Evolutionary conservation across 345 rosid species (phyloP).

Genomic region (Physaria fendleri): DNA sequence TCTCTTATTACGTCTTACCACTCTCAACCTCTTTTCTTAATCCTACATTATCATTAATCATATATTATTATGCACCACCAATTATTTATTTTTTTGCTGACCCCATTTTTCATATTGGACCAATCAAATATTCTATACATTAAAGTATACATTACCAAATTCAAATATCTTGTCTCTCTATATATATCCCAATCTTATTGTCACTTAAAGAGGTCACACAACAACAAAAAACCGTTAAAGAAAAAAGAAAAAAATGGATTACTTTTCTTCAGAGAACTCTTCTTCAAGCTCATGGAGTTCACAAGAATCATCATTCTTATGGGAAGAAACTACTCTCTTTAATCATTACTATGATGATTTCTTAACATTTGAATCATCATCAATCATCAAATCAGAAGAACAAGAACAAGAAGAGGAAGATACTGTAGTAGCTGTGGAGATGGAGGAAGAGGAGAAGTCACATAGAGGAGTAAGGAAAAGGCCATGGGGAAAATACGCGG

Average conservation of each 20-base stretch:
- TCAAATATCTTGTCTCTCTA: constrained; percentile 4
- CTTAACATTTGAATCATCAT: constrained; percentile 21
- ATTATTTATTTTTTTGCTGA: constrained; percentile 7
- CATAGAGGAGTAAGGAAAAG: constrained; percentile 65
- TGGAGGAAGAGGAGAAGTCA: constrained; percentile 24
- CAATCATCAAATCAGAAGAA: constrained; percentile 31
- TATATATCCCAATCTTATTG: not conserved
- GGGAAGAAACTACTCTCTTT: constrained; percentile 44
- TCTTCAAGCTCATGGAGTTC: constrained; percentile 37
- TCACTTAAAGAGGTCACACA: constrained; percentile 1
- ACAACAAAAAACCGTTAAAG: constrained; percentile 10
- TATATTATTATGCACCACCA: not conserved
- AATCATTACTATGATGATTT: constrained; percentile 39
- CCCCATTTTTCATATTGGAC: constrained; percentile 19
- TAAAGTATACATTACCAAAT: not conserved
- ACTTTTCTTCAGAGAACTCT: constrained; percentile 20
- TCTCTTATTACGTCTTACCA: no score
- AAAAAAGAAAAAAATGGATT: constrained; percentile 23
- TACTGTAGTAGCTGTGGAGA: constrained; percentile 24
- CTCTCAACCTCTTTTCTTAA: no score
- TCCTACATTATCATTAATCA: no score
- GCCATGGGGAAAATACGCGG: constrained; percentile 79
- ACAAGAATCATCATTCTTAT: constrained; percentile 40
- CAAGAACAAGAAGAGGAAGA: constrained; percentile 26
- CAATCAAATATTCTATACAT: no score